Conservation (phyloP, 169 alveolate species). For the Besnoitia besnoiti region DNA sequence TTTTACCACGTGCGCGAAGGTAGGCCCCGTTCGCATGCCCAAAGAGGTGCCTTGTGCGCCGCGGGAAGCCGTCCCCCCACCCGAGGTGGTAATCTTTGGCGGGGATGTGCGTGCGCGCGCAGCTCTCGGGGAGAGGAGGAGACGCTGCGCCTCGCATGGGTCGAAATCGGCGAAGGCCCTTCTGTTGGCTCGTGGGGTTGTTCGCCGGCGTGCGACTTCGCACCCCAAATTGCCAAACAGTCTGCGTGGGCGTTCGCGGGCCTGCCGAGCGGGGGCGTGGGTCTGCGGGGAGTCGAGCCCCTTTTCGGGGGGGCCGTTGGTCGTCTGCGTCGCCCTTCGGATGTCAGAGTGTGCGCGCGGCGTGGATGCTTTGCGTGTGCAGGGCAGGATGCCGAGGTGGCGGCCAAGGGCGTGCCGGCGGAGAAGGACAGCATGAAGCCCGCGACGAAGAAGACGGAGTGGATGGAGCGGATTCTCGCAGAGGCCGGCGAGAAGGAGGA, state of each 20-base stretch:
- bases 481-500: conserved; percentile 1
- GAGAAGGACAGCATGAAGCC: conserved; percentile 44
- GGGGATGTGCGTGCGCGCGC: too few relatives aligned
- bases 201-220: too few relatives aligned
- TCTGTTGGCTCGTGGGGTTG: too few relatives aligned
- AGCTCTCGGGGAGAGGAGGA: too few relatives aligned
- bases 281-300: neutral
- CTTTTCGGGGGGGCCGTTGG: neutral
- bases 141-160: too few relatives aligned
- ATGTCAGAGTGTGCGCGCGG: neutral
- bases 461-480: conserved; percentile 18
- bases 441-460: conserved; percentile 4
- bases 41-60: too few relatives aligned
- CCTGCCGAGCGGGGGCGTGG: neutral
- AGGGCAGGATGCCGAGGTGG: conserved; percentile 24
- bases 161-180: too few relatives aligned
- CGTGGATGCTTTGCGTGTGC: neutral
- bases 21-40: too few relatives aligned
- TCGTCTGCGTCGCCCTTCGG: neutral
- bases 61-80: too few relatives aligned
- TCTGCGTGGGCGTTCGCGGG: too few relatives aligned
- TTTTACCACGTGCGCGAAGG: conserved; percentile 58
- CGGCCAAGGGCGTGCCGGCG: conserved; percentile 26
- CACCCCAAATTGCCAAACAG: too few relatives aligned
- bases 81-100: too few relatives aligned